phyloP scores from a whole-genome alignment of 495 filamentous ascomycete genomes.

The Penicillium robsamsonii region DNA sequence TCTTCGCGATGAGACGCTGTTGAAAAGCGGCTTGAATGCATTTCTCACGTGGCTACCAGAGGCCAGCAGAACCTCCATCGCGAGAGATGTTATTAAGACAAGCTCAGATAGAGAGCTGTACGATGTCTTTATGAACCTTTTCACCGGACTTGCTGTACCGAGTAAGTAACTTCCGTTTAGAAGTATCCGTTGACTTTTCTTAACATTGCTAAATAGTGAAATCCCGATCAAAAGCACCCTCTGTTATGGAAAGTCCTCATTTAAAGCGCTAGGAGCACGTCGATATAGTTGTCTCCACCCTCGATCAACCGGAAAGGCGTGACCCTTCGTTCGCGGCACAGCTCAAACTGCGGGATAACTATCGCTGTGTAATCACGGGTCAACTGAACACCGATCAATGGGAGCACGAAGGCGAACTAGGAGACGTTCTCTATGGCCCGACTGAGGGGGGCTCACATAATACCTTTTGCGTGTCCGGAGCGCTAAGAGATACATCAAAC shows the following conservation, averaged over 20 bases:
- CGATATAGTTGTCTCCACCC: neutral
- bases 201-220: conserved; percentile 1
- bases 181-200: neutral
- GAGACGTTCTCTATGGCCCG: neutral
- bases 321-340: neutral
- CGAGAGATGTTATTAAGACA: neutral
- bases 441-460: neutral
- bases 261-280: neutral
- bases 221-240: neutral
- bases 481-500: neutral
- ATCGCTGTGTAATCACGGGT: conserved; percentile 4
- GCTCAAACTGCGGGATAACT: neutral
- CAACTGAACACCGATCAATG: neutral
- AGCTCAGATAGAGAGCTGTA: neutral
- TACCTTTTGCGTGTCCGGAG: neutral
- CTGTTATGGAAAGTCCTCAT: neutral
- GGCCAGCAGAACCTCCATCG: neutral
- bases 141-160: neutral
- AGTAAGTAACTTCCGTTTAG: neutral
- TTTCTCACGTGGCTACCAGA: conserved; percentile 1
- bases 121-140: neutral
- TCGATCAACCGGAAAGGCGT: neutral
- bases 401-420: neutral
- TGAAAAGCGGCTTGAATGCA: neutral
- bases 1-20: neutral